Base-by-base conservation (phyloP, 2,329 filamentous ascomycete species). In the Cordyceps farinosa region DNA sequence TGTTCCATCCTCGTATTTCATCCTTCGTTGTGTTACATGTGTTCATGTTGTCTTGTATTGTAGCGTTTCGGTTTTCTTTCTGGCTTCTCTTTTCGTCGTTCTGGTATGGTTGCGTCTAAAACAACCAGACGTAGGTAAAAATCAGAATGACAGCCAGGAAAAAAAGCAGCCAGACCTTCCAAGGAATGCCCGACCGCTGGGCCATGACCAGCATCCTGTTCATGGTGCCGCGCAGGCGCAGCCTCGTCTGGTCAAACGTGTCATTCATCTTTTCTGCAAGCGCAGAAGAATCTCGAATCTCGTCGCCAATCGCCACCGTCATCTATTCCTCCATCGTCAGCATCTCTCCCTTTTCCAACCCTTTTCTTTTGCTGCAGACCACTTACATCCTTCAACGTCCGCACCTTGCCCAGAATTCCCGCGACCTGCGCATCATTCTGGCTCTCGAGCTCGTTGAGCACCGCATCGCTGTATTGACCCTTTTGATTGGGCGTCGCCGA, bases 121-220 rank as follows among this genome's bases (percentile, higher is more conserved):
- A 95, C 65, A 97, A 76, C 93, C 94, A 97, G 64, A 98, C 94
- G 75, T 94, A 99, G 69, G 87, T 86, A 76, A 99, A 99, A 68
- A 98, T 75, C 62, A 94, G 73, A 66, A 89, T 85, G 22, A 98
- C 91, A 42, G 88, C 90, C 6, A 87, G 82, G 74, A 99, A 97
- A 78, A 99, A 99, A 50, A 81, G 83, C 58, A 97, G 75, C 95
- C 95, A 99, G 63, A 93, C 90, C 77, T 86, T 94, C 95, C 95
- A 99, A 71, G 92, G 89, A 10, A 99, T 89, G n/a, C 95, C 95
- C 2, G 93, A 96, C 70, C 87, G 84, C 79, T 98, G 86, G 5
- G 95, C 95, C 95, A 99, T 99, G 61, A 94, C 74, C 68, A 98
- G 78, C 95, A 99, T 99, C 64, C 93, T 84, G 74, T 92, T 97